A percentile compares a stretch with the other conserved stretches of the same genome.
Conservation (phyloP, 2,329 filamentous ascomycete genomes). For the Furcasterigmium furcatum region DNA sequence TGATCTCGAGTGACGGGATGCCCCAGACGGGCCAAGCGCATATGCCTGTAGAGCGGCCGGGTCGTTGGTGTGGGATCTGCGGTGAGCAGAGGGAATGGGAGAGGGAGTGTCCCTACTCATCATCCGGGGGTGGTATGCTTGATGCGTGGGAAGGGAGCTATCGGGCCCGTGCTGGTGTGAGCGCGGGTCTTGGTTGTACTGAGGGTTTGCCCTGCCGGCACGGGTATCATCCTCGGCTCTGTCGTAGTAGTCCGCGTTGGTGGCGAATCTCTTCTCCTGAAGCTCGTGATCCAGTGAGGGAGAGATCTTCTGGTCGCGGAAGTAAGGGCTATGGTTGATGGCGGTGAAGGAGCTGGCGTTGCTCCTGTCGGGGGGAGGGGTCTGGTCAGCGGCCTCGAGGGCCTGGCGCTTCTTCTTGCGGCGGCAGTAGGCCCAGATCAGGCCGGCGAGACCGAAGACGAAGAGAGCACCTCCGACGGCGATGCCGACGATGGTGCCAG, state of each 20-base stretch:
- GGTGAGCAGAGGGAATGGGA: slow-evolving; percentile 7
- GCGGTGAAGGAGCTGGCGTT: slow-evolving; percentile 12
- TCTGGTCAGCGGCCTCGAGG: slow-evolving; percentile 15
- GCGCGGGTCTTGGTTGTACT: slow-evolving; percentile 25
- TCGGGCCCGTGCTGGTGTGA: slow-evolving; percentile 13
- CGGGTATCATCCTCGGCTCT: slow-evolving; percentile 25
- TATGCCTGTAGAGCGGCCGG: slow-evolving; percentile 34
- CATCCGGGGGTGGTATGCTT: slow-evolving; percentile 41
- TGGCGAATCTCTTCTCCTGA: slow-evolving; percentile 17
- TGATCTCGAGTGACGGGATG: too few species aligned
- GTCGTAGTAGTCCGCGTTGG: slow-evolving; percentile 38
- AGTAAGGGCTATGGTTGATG: slow-evolving; percentile 10
- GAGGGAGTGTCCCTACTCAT: slow-evolving; percentile 20
- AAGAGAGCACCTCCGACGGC: slow-evolving; percentile 40
- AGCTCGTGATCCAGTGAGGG: slow-evolving; percentile 16
- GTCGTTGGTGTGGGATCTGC: slow-evolving; percentile 18
- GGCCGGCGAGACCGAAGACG: slow-evolving; percentile 34
- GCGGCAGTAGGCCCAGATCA: slow-evolving; percentile 47
- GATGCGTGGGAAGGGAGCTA: slow-evolving; percentile 41
- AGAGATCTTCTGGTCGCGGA: slow-evolving; percentile 21
- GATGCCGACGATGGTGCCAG: slow-evolving; percentile 52
- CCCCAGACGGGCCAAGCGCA: too few species aligned
- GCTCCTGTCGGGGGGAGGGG: slow-evolving; percentile 10
- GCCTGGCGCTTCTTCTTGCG: slow-evolving; percentile 31
- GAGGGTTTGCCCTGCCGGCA: slow-evolving; percentile 5